These are phyloP conservation scores for Rhizopogon roseolus DNA, from an alignment of 768 basidiomycete species.

Conservation along the genomic window DNA sequence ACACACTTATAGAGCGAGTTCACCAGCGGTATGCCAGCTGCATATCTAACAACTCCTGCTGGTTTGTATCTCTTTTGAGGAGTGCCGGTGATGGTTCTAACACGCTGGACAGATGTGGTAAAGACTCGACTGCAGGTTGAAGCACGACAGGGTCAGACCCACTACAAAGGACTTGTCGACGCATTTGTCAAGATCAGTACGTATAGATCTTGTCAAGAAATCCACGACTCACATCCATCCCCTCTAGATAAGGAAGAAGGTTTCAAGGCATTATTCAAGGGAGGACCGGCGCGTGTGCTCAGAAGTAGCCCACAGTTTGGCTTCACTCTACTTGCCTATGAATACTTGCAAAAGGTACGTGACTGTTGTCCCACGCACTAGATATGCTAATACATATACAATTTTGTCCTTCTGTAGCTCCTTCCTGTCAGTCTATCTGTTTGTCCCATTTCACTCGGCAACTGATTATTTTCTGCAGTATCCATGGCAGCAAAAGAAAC, in stretches of 20 bases:
- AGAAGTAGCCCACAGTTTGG: slow-evolving; percentile 94
- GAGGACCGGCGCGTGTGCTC: slow-evolving; percentile 82
- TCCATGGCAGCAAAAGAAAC: slow-evolving; percentile 71
- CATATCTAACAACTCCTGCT: slow-evolving; percentile 88
- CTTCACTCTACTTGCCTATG: slow-evolving; percentile 82
- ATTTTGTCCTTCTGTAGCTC: slow-evolving; percentile 15
- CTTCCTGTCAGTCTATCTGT: slow-evolving; percentile 22
- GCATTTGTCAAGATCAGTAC: slow-evolving; percentile 88
- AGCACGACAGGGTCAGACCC: slow-evolving; percentile 83
- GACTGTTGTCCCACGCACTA: slow-evolving; percentile 7
- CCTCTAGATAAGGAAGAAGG: slow-evolving; percentile 80
- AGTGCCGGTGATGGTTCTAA: slow-evolving; percentile 11
- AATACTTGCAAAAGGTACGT: slow-evolving; percentile 61
- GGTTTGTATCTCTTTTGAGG: slow-evolving; percentile 39
- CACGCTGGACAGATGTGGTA: slow-evolving; percentile 69
- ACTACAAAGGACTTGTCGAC: slow-evolving; percentile 86
- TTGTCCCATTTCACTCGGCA: neutral
- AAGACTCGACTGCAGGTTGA: slow-evolving; percentile 97
- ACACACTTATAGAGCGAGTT: slow-evolving; percentile 24
- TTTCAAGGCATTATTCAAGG: slow-evolving; percentile 86
- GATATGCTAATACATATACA: neutral
- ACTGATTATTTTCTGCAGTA: slow-evolving; percentile 43
- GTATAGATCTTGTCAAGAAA: slow-evolving; percentile 23
- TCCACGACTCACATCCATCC: slow-evolving; percentile 10
- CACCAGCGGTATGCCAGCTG: slow-evolving; percentile 92